These are phyloP conservation scores for Barbatosphaeria neglecta DNA, from an alignment of 495 filamentous ascomycete species.

Conservation along the genomic window DNA sequence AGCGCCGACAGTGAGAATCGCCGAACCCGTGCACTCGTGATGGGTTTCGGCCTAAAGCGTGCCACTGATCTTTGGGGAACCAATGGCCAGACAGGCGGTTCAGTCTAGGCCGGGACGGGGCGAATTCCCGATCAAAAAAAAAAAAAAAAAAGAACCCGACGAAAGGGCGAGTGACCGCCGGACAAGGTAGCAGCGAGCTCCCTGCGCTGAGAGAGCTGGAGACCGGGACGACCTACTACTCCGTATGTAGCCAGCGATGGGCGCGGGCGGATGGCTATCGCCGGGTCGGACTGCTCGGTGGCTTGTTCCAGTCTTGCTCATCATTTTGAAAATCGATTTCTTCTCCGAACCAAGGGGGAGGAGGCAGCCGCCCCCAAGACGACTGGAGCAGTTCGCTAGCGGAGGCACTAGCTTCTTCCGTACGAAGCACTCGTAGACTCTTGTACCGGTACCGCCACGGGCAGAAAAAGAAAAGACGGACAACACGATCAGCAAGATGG, in stretches of 20 bases:
- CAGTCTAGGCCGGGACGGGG: background rate
- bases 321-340: background rate
- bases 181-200: no score
- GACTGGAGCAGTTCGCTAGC: no score
- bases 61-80: background rate
- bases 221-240: no score
- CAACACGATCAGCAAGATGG: no score
- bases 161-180: background rate
- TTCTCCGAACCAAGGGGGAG: background rate
- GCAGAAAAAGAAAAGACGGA: no score
- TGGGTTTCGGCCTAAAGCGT: background rate
- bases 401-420: no score
- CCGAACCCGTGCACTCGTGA: background rate
- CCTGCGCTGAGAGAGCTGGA: no score
- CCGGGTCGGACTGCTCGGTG: background rate
- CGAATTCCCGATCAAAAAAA: background rate
- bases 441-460: no score
- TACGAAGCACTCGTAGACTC: no score
- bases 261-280: background rate
- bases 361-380: no score
- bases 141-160: background rate
- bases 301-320: background rate
- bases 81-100: background rate
- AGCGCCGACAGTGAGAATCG: background rate
- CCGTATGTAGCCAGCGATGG: background rate